Conservation (phyloP, 441 rosid genomes). For the Viola pubescens region DNA sequence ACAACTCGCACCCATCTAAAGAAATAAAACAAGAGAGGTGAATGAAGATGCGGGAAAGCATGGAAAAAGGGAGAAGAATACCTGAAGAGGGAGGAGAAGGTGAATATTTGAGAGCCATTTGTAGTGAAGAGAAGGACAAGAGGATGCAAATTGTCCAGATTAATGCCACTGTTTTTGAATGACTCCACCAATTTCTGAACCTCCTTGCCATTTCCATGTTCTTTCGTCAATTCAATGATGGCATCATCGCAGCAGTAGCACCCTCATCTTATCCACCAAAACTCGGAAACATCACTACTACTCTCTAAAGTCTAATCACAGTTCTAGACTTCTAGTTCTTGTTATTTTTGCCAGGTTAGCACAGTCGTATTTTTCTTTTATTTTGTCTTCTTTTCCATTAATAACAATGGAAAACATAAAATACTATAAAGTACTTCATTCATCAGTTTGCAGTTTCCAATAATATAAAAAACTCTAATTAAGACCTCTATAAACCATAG, state of each 20-base stretch:
- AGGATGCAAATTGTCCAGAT: constrained; percentile 49
- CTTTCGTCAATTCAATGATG: not conserved
- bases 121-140: constrained; percentile 44
- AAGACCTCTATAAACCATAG: no score
- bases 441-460: no score
- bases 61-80: constrained; percentile 3
- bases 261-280: not conserved
- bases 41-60: not conserved
- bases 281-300: not conserved
- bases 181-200: constrained; percentile 39
- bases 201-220: constrained; percentile 21
- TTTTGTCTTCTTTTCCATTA: no score
- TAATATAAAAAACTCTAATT: no score
- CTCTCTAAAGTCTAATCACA: not conserved
- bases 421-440: no score
- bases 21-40: not conserved
- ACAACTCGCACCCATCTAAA: not conserved
- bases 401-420: not conserved
- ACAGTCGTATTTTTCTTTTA: not conserved
- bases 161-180: constrained; percentile 34
- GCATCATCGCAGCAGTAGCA: not conserved
- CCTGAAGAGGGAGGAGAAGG: constrained; percentile 34
- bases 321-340: not conserved
- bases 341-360: not conserved
- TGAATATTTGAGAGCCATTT: constrained; percentile 39